phyloP scores from a whole-genome alignment of 2,329 filamentous ascomycete species.

The Rhinocladiella mackenziei region DNA sequence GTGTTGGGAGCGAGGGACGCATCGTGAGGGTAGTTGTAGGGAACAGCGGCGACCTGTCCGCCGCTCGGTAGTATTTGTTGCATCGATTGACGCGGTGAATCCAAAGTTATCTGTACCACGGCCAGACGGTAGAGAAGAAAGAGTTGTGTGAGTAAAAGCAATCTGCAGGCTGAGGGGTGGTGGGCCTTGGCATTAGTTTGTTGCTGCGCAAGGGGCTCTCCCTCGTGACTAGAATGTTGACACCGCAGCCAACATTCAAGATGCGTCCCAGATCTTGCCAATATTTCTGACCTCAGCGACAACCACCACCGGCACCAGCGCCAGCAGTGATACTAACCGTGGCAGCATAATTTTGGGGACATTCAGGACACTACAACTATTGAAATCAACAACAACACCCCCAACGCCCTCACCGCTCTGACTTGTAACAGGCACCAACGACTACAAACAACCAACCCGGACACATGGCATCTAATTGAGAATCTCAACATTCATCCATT shows the following conservation, averaged over 20 bases:
- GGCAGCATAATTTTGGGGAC: conserved; percentile 13
- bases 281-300: conserved; percentile 1
- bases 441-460: background rate
- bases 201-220: too few species aligned
- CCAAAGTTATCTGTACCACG: too few species aligned
- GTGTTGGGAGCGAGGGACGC: conserved; percentile 43
- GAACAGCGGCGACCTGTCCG: conserved; percentile 6
- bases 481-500: background rate
- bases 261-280: conserved; percentile 1
- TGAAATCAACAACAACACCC: background rate
- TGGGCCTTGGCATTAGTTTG: too few species aligned
- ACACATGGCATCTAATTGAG: conserved; percentile 1
- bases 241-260: too few species aligned
- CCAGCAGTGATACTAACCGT: conserved; percentile 18
- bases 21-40: conserved; percentile 41
- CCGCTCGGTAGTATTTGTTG: conserved; percentile 1
- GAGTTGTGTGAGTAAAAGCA: too few species aligned
- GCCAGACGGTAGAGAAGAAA: too few species aligned
- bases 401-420: background rate
- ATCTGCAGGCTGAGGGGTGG: too few species aligned
- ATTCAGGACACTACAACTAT: too few species aligned
- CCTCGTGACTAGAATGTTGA: too few species aligned
- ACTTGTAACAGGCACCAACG: background rate
- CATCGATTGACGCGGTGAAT: too few species aligned
- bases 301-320: conserved; percentile 4